These are phyloP conservation scores for Coemansia sp. DNA, from an alignment of 192 early-diverging fungal species.

Conservation along the genomic window DNA sequence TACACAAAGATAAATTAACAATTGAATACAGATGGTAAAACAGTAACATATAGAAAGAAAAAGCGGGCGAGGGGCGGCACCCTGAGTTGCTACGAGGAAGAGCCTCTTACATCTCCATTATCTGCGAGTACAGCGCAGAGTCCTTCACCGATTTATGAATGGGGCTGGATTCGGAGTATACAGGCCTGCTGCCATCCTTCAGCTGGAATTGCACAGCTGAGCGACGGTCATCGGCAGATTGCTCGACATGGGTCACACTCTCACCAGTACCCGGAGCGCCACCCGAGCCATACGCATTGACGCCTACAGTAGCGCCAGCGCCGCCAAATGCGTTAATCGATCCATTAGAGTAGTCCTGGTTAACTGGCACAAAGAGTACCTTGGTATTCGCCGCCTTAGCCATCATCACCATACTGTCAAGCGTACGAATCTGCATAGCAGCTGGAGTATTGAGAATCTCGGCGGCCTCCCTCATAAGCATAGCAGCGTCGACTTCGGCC, in stretches of 20 bases:
- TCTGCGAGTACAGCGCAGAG: constrained; percentile 22
- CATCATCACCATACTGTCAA: constrained; percentile 82
- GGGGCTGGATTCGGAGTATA: constrained; percentile 12
- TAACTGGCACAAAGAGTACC: constrained; percentile 67
- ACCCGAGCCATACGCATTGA: constrained; percentile 13
- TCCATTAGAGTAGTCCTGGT: constrained; percentile 50
- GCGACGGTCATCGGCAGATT: constrained; percentile 7
- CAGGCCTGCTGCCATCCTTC: constrained; percentile 12
- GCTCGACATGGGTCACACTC: constrained; percentile 4
- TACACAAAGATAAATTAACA: neutral
- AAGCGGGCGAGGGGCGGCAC: neutral
- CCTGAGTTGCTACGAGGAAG: neutral
- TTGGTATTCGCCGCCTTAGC: constrained; percentile 70
- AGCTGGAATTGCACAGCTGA: constrained; percentile 11
- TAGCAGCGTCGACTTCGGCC: constrained; percentile 87
- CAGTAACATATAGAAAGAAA: neutral
- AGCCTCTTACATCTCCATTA: constrained; percentile 25
- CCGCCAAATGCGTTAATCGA: constrained; percentile 53
- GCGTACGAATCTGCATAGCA: constrained; percentile 84
- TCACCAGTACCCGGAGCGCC: neutral
- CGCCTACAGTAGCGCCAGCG: constrained; percentile 36
- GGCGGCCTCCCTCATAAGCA: constrained; percentile 90
- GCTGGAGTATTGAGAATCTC: constrained; percentile 85
- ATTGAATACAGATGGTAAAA: neutral
- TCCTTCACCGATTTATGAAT: constrained; percentile 31